Evolutionary conservation across 2,329 filamentous ascomycete genomes (phyloP).

Genomic region (Lizonia empirigonia): DNA sequence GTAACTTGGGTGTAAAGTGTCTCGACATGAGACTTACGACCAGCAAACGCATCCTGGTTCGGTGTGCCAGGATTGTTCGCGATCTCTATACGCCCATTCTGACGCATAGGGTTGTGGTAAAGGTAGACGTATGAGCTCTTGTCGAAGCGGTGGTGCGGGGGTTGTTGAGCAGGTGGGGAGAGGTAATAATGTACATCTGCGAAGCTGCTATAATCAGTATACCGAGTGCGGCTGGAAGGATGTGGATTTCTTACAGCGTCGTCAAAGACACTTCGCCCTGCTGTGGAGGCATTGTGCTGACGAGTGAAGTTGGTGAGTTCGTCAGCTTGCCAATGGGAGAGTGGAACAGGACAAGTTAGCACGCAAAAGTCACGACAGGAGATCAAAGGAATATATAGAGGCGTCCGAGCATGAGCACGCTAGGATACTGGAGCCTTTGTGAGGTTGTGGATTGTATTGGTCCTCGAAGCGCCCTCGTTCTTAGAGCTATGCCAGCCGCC

Average conservation of each 20-base stretch:
- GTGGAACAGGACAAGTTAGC: conserved; percentile 16
- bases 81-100: conserved; percentile 73
- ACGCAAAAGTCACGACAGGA: conserved; percentile 18
- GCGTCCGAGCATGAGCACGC: conserved; percentile 18
- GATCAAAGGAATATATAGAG: conserved; percentile 27
- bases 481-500: conserved; percentile 27
- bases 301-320: conserved; percentile 3
- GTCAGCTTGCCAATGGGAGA: conserved; percentile 15
- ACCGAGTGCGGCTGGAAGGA: no score
- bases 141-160: conserved; percentile 80
- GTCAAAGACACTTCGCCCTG: conserved; percentile 55
- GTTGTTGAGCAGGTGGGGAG: conserved; percentile 67
- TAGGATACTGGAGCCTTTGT: conserved; percentile 15
- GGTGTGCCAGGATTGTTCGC: conserved; percentile 76
- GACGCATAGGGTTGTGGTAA: conserved; percentile 72
- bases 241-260: conserved; percentile 52
- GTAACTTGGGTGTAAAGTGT: not conserved
- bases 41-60: conserved; percentile 79
- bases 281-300: conserved; percentile 53
- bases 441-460: conserved; percentile 12
- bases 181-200: conserved; percentile 82
- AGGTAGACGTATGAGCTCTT: conserved; percentile 81
- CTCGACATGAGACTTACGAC: conserved; percentile 62
- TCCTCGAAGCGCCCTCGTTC: conserved; percentile 41
- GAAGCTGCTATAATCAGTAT: conserved; percentile 60